Base-by-base conservation (phyloP, 768 basidiomycete genomes). In the Russula griseocarnosa region DNA sequence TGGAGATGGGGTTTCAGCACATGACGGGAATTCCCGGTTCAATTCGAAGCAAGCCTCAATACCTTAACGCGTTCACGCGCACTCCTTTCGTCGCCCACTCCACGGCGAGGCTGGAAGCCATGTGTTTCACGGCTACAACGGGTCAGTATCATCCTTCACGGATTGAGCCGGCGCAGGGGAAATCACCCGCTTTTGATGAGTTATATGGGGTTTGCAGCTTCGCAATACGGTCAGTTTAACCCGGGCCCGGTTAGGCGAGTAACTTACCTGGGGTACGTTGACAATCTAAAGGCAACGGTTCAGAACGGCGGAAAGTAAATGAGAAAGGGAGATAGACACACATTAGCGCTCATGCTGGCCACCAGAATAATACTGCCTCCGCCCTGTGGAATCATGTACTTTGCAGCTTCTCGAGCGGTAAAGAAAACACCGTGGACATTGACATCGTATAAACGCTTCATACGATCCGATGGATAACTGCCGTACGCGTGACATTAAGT, bases 401-500 rank as follows among this genome's bases (percentile, higher is more conserved):
- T 87, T 52, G 94, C 95, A 2, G 91, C 95, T 75, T 98, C 94
- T 30, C 96, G 87, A 11, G 96, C 96, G n/a, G 94, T 96, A 77
- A 88, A 96, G 78, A 92, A 95, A 16, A 86, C 85, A 60, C 94
- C 95, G 73, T 97, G 92, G 49, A 98, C 90, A 71, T 98, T 98
- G 79, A 98, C 85, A 70, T 94, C 92, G 72, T 88, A 91, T 60
- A 98, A 78, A 60, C 85, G 83, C 73, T 87, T 87, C 70, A 93
- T 85, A 57, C 89, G 87, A 66, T 93, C 88, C 58, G 86, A 83
- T 3, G 95, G 95, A 77, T 98, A 94, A 52, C 89, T 91, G 61
- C 46, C 24, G 18, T 46, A 20, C 8, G 58, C 3, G 70, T 40
- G 57, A 18, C 58, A 61, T 49, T 16, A 54, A 47, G 26, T 32